Evolutionary conservation across 1,284 basidiomycete genomes (phyloP).

Genomic region (Ustilago hordei): DNA sequence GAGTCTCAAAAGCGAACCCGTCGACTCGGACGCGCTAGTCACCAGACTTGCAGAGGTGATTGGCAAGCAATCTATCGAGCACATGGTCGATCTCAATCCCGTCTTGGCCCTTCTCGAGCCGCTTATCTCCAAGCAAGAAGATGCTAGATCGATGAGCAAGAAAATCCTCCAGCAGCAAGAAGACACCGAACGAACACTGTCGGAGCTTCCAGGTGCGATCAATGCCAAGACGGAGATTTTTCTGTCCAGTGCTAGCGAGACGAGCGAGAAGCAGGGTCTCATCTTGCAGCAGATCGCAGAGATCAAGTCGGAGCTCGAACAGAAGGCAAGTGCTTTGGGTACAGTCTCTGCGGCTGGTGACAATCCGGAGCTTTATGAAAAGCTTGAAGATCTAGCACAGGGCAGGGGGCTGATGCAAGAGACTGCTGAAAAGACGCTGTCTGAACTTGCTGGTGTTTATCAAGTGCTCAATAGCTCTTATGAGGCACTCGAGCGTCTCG

Average conservation of each 20-base stretch:
- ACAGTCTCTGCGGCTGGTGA: background rate
- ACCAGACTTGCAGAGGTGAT: slow-evolving; percentile 40
- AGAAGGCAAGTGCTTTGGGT: background rate
- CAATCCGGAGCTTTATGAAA: slow-evolving; percentile 6
- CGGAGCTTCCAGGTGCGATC: slow-evolving; percentile 55
- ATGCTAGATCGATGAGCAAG: slow-evolving; percentile 33
- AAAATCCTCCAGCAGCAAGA: slow-evolving; percentile 53
- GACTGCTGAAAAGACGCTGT: slow-evolving; percentile 38
- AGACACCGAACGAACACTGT: slow-evolving; percentile 53
- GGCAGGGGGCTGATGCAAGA: slow-evolving; percentile 12
- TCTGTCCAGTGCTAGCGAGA: slow-evolving; percentile 33
- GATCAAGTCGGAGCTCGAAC: slow-evolving; percentile 25
- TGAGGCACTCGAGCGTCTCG: slow-evolving; percentile 27
- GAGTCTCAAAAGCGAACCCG: slow-evolving; percentile 47
- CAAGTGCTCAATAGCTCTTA: slow-evolving; percentile 37
- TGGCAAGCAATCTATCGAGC: slow-evolving; percentile 58
- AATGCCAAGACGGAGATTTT: slow-evolving; percentile 64
- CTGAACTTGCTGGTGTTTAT: slow-evolving; percentile 36
- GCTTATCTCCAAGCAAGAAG: slow-evolving; percentile 58
- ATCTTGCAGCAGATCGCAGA: slow-evolving; percentile 23
- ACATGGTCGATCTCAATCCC: slow-evolving; percentile 57
- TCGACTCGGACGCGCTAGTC: slow-evolving; percentile 52
- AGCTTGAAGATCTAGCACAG: slow-evolving; percentile 22
- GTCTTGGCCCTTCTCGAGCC: slow-evolving; percentile 61
- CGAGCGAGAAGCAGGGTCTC: slow-evolving; percentile 22